Base-by-base conservation (phyloP, 805 yeast species). In the Blastobotrys chiropterorum region DNA sequence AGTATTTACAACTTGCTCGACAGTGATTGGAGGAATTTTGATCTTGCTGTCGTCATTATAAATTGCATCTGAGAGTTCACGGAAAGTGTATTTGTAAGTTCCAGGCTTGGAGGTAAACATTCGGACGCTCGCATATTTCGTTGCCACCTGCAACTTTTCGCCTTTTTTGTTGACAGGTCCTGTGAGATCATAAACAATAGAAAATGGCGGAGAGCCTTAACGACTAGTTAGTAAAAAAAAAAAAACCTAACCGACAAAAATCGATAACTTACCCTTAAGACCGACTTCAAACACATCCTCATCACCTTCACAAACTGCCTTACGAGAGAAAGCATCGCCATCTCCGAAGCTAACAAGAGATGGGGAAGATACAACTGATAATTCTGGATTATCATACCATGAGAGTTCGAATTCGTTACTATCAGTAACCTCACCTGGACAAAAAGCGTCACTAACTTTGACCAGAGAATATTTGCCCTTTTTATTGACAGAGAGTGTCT, bases 1-100 rank as follows among this genome's bases (percentile, higher is more conserved):
- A 2, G 80, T 69, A 50, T 76, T 72, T 3, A 90, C 86, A 1
- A 68, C 58, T 60, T 83, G 86, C 44, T 65, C 65, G 6, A 84
- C 67, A 2, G 56, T 61, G 22, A 80, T 63, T 19, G 68, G 69
- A 3, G 56, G 59, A 39, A 61, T 59, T 21, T 26, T 49, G 8
- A 45, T 49, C 52, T 51, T 72, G 72, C 52, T 67, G 66, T 61
- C 61, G 76, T 52, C 72, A 67, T 87, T 56, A 53, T 68, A 90
- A 20, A 80, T 68, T 0, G 81, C 68, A 64, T 90, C 97, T 56
- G 76, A 81, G 0, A 90, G 70, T 1, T 79, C 81, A 30, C 71
- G 77, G 60, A 90, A 79, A 5, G 65, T 66, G 59, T 86, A 85
- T 46, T 72, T 75, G 64, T 84, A 85, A 14, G 67, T 70, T 2